Evolutionary conservation across 202 grass and related monocot genomes (phyloP).

Genomic region (Musa balbisiana): DNA sequence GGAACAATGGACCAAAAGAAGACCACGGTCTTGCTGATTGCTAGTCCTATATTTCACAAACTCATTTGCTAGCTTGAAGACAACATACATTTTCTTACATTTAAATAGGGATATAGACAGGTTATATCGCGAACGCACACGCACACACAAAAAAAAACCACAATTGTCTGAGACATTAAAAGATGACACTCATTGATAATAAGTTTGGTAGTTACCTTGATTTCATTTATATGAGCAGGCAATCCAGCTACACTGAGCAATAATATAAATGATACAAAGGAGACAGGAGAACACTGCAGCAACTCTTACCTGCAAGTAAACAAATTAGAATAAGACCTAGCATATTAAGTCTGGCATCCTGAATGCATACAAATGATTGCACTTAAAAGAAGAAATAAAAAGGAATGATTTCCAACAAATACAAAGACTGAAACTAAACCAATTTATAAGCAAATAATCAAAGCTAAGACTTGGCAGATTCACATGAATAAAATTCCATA

Average conservation of each 20-base stretch:
- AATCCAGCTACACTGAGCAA: constrained; percentile 84
- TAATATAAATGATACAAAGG: constrained; percentile 71
- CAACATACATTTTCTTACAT: not conserved
- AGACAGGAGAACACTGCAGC: constrained; percentile 72
- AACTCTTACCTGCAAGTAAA: constrained; percentile 63
- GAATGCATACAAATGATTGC: not conserved
- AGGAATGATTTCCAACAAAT: not conserved
- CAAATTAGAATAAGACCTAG: constrained; percentile 17
- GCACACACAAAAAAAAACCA: not conserved
- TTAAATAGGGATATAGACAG: not conserved
- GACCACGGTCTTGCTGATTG: not conserved
- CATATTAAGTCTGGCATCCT: not conserved
- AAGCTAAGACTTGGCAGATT: not conserved
- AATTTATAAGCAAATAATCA: not conserved
- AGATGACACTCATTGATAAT: not conserved
- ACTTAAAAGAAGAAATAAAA: not conserved
- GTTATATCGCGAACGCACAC: not conserved
- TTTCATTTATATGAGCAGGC: constrained; percentile 70
- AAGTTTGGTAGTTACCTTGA: constrained; percentile 43
- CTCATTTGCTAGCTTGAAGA: no score
- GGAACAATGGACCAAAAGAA: not conserved
- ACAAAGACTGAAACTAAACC: not conserved
- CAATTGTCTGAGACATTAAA: not conserved
- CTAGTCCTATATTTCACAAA: no score
- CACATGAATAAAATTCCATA: not conserved